phyloP scores from a whole-genome alignment of 1,284 basidiomycete species.

The Pholiota adiposa region DNA sequence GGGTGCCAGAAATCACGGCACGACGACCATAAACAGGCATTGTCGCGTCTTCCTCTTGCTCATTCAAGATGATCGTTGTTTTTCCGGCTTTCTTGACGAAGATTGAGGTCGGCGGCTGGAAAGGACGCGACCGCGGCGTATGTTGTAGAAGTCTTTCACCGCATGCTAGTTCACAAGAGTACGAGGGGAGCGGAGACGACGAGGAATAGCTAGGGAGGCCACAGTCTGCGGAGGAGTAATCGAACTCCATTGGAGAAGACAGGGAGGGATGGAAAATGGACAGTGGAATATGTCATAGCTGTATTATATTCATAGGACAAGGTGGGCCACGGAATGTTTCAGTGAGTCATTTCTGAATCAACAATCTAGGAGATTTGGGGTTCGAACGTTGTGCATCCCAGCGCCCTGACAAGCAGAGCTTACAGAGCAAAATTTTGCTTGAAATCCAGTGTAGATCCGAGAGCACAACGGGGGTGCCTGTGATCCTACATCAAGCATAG shows the following conservation, averaged over 20 bases:
- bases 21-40: slow-evolving; percentile 41
- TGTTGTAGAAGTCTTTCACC: slow-evolving; percentile 43
- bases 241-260: slow-evolving; percentile 18
- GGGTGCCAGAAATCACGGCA: slow-evolving; percentile 38
- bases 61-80: slow-evolving; percentile 39
- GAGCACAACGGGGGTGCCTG: neutral
- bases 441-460: neutral
- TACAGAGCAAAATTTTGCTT: neutral
- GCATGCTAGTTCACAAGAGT: slow-evolving; percentile 39
- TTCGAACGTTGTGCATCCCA: neutral
- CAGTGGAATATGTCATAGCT: neutral
- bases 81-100: slow-evolving; percentile 39
- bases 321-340: neutral
- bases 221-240: slow-evolving; percentile 10
- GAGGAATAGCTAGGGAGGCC: slow-evolving; percentile 38
- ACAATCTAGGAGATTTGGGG: neutral
- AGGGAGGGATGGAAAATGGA: slow-evolving; percentile 7
- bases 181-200: slow-evolving; percentile 30
- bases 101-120: slow-evolving; percentile 31
- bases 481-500: neutral
- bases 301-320: neutral
- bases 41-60: slow-evolving; percentile 38
- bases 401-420: neutral
- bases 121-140: slow-evolving; percentile 32
- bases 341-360: neutral